phyloP scores from a whole-genome alignment of 2,329 filamentous ascomycete genomes.

The Hypomyces rosellus region DNA sequence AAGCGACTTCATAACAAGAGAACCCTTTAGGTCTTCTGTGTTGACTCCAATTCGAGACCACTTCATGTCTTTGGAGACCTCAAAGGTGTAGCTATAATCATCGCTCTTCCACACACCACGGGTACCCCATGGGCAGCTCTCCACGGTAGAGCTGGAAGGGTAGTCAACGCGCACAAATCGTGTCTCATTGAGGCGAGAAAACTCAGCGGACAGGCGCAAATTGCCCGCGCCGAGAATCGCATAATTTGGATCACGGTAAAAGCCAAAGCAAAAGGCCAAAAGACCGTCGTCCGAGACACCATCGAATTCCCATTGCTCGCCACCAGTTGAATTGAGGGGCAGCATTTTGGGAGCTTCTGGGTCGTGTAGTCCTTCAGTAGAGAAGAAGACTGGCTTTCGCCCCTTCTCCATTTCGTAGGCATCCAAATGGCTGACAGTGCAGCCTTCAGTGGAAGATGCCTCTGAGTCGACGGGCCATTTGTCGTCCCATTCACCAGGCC shows the following conservation, averaged over 20 bases:
- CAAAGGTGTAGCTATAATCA: conserved; percentile 13
- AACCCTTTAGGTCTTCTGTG: conserved; percentile 10
- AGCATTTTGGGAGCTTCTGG: conserved; percentile 15
- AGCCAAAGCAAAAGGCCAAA: conserved; percentile 20
- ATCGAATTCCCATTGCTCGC: conserved; percentile 27
- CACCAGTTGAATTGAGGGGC: conserved; percentile 20
- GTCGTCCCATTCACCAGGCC: not conserved
- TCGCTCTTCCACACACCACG: conserved; percentile 10
- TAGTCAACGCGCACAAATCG: conserved; percentile 20
- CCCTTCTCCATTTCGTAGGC: not conserved
- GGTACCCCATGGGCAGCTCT: conserved; percentile 14
- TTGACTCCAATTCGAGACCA: not conserved
- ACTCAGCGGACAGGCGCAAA: conserved; percentile 20
- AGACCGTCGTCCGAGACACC: conserved; percentile 19
- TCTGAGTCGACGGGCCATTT: not conserved
- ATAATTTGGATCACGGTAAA: conserved; percentile 25
- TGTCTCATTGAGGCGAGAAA: conserved; percentile 17
- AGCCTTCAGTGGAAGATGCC: not conserved
- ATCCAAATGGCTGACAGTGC: not conserved
- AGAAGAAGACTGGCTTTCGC: not conserved
- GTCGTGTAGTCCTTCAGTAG: not conserved
- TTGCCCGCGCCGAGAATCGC: conserved; percentile 22
- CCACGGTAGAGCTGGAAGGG: conserved; percentile 16
- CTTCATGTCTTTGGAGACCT: conserved; percentile 12
- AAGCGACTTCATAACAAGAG: conserved; percentile 13